Conservation (phyloP, 2,329 filamentous ascomycete genomes). For the Sordariomycetes sp. region DNA sequence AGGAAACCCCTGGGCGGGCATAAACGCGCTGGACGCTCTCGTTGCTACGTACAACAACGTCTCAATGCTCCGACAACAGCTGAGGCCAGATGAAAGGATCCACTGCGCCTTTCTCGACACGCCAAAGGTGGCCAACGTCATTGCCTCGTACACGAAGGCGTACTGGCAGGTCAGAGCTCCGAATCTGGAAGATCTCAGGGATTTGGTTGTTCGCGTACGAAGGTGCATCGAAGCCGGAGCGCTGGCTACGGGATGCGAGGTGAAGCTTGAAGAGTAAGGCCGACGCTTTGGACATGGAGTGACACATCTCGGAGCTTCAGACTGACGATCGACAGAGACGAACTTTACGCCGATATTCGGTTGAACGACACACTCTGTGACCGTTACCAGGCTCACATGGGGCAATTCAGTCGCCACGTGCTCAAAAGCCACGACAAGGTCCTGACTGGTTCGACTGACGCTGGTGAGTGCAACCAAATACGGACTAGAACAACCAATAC, state of each 20-base stretch:
- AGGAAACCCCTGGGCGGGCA: slow-evolving; percentile 23
- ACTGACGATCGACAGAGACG: too few relatives aligned
- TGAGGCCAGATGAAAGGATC: slow-evolving; percentile 23
- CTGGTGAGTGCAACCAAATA: too few relatives aligned
- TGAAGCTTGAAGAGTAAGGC: slow-evolving; percentile 17
- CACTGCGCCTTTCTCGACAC: slow-evolving; percentile 26
- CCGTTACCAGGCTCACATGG: slow-evolving; percentile 35
- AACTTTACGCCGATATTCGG: neutral
- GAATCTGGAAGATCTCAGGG: too few relatives aligned
- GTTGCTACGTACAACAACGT: slow-evolving; percentile 24
- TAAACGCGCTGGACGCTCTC: slow-evolving; percentile 27
- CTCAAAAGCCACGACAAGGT: neutral
- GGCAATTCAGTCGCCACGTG: slow-evolving; percentile 20
- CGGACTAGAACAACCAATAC: too few relatives aligned
- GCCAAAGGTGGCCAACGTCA: slow-evolving; percentile 27
- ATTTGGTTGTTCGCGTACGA: too few relatives aligned
- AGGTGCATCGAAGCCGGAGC: neutral
- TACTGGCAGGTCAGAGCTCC: slow-evolving; percentile 1
- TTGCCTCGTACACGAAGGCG: slow-evolving; percentile 27
- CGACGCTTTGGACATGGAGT: slow-evolving; percentile 49
- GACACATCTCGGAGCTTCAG: too few relatives aligned
- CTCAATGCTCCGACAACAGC: slow-evolving; percentile 26
- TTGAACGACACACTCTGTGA: neutral
- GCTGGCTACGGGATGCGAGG: slow-evolving; percentile 1
- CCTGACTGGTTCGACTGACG: neutral